These are phyloP conservation scores for Ascochyta viciae-villosae DNA, from an alignment of 2,329 filamentous ascomycete species.

Conservation along the genomic window DNA sequence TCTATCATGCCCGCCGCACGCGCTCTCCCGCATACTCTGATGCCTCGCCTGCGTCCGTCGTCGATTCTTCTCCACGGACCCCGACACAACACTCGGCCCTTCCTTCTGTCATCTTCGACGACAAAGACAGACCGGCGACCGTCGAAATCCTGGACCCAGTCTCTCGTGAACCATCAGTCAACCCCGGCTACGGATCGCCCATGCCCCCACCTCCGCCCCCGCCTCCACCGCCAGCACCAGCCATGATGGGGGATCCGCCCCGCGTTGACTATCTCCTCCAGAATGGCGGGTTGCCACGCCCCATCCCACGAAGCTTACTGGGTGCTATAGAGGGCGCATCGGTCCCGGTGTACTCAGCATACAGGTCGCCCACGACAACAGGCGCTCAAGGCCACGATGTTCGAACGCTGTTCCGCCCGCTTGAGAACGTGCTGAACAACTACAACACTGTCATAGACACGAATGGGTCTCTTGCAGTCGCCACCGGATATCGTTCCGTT, in stretches of 20 bases:
- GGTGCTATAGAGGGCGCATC: constrained; percentile 65
- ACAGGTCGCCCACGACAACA: constrained; percentile 59
- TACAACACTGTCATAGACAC: constrained; percentile 82
- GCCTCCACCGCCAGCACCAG: constrained; percentile 62
- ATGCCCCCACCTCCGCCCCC: constrained; percentile 59
- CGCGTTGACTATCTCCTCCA: constrained; percentile 92
- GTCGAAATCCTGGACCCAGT: constrained; percentile 53
- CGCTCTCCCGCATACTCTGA: constrained; percentile 47
- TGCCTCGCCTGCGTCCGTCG: constrained; percentile 49
- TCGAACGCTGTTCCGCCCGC: constrained; percentile 79
- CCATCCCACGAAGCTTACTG: constrained; percentile 77
- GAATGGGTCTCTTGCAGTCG: constrained; percentile 90
- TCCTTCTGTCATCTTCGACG: constrained; percentile 39
- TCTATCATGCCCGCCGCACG: constrained; percentile 42
- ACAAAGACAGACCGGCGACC: constrained; percentile 48
- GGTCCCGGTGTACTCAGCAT: constrained; percentile 66
- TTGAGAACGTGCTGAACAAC: constrained; percentile 82
- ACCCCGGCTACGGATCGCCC: constrained; percentile 56
- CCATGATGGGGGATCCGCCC: constrained; percentile 71
- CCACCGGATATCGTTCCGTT: constrained; percentile 94
- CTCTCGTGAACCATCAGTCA: constrained; percentile 43
- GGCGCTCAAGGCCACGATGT: constrained; percentile 61
- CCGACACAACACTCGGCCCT: constrained; percentile 51
- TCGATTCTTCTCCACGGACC: constrained; percentile 56
- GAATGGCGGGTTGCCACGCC: constrained; percentile 78